A percentile compares a stretch with the other conserved stretches of the same genome.
phyloP scores from a whole-genome alignment of 208 protist genomes.

The Spongospora subterranea region DNA sequence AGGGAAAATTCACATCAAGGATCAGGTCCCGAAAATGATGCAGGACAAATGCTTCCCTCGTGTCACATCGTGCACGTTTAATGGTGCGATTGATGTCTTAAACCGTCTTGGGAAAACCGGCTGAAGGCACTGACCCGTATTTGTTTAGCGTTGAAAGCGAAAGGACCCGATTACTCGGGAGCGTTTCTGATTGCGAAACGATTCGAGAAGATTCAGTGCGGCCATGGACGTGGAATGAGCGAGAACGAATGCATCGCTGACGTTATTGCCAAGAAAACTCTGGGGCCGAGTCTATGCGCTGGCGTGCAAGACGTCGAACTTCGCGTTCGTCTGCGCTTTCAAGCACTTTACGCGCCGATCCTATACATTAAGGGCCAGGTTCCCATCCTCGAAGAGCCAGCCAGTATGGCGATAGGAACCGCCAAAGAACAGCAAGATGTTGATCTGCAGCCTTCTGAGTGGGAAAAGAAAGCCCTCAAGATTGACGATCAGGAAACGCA shows the following conservation, averaged over 20 bases:
- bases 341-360: neutral
- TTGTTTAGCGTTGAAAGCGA: neutral
- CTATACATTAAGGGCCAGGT: conserved; percentile 48
- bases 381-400: conserved; percentile 29
- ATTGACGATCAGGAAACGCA: neutral
- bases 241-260: conserved; percentile 28
- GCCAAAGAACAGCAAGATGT: neutral
- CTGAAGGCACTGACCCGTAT: no score
- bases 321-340: neutral
- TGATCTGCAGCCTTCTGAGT: neutral
- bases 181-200: neutral
- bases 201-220: conserved; percentile 5
- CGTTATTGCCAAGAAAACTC: neutral
- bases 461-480: conserved; percentile 47
- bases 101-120: no score
- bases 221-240: neutral
- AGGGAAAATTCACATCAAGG: conserved; percentile 43
- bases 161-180: conserved; percentile 19
- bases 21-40: conserved; percentile 1
- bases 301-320: conserved; percentile 27
- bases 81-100: neutral
- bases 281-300: neutral
- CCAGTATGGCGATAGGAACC: conserved; percentile 5
- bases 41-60: conserved; percentile 51
- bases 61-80: neutral